Evolutionary conservation across 163 green algal genomes (phyloP).

Genomic region (Chlorella variabilis): DNA sequence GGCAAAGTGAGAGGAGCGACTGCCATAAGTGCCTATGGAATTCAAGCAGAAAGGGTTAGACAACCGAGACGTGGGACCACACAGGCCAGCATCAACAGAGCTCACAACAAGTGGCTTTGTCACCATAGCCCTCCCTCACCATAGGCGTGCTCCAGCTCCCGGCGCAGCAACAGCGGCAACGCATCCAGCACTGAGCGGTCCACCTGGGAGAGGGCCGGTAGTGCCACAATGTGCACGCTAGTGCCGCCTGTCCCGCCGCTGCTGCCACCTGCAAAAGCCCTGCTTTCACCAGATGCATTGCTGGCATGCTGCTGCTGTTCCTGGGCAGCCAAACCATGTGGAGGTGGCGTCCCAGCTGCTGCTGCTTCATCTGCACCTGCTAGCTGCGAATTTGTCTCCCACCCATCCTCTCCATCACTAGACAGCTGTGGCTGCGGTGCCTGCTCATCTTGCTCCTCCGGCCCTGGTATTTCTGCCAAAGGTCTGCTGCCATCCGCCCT

Average conservation of each 20-base stretch:
- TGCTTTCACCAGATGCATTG: background rate
- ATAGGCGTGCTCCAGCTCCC: constrained; percentile 73
- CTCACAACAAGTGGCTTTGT: too few species aligned
- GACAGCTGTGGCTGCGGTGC: background rate
- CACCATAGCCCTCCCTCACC: constrained; percentile 46
- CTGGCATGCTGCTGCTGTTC: background rate
- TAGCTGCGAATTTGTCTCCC: background rate
- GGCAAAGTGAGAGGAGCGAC: background rate
- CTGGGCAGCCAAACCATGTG: background rate
- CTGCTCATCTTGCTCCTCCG: background rate
- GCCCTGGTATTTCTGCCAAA: too few species aligned
- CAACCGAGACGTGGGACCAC: background rate
- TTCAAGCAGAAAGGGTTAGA: background rate
- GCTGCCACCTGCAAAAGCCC: background rate
- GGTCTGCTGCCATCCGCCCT: too few species aligned
- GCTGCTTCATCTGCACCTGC: background rate
- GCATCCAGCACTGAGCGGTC: constrained; percentile 65
- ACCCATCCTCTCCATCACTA: background rate
- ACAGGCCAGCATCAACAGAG: background rate
- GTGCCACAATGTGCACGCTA: constrained; percentile 27
- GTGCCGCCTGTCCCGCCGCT: background rate
- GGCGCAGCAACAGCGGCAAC: constrained; percentile 63
- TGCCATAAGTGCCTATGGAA: too few species aligned
- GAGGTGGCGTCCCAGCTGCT: background rate
- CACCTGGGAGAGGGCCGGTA: constrained; percentile 68